These are phyloP conservation scores for Cyclotella atomus DNA, from an alignment of 108 stramenopile species.

Conservation along the genomic window DNA sequence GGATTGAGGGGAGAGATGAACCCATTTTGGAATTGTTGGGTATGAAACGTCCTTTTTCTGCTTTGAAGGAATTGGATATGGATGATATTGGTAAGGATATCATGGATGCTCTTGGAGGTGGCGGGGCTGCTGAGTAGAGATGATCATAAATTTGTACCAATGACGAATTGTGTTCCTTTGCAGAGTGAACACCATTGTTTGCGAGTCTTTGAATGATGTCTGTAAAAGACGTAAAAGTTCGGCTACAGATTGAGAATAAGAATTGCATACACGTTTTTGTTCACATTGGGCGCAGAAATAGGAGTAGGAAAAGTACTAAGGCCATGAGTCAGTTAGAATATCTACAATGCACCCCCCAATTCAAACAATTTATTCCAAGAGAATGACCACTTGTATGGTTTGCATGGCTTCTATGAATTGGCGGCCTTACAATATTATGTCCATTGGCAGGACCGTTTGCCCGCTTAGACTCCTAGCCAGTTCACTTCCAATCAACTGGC, in stretches of 20 bases:
- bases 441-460: too few species aligned
- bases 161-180: too few species aligned
- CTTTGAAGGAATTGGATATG: constrained; percentile 89
- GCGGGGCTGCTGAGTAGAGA: background rate
- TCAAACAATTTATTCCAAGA: too few species aligned
- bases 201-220: constrained; percentile 25
- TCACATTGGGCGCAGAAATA: too few species aligned
- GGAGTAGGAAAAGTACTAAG: constrained; percentile 1
- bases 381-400: too few species aligned
- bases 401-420: too few species aligned
- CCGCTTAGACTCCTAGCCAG: too few species aligned
- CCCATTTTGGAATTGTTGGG: constrained; percentile 78
- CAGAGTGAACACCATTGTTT: background rate
- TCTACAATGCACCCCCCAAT: background rate
- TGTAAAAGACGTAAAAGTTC: background rate
- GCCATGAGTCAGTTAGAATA: background rate
- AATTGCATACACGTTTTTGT: too few species aligned
- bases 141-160: background rate
- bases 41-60: constrained; percentile 84
- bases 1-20: constrained; percentile 64
- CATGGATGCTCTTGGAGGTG: constrained; percentile 17
- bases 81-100: constrained; percentile 60
- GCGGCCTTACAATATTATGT: too few species aligned
- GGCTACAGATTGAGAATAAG: background rate
- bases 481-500: constrained; percentile 10